These are phyloP conservation scores for Ramularia collo-cygni DNA, from an alignment of 2,329 filamentous ascomycete genomes.

Conservation along the genomic window DNA sequence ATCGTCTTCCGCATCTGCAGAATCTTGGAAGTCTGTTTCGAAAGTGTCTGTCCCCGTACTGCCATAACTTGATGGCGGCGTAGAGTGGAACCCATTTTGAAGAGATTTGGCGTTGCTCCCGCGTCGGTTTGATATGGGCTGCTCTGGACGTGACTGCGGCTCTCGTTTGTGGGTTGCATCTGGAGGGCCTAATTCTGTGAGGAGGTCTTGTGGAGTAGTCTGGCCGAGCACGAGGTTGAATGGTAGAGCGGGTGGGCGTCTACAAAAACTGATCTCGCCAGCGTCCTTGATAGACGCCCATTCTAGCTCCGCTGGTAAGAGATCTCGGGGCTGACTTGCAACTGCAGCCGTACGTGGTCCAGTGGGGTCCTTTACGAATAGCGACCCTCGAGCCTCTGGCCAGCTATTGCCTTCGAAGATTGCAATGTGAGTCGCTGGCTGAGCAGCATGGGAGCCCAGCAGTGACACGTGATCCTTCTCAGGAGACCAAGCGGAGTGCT, in stretches of 20 bases:
- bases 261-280: constrained; percentile 69
- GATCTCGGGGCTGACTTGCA: constrained; percentile 65
- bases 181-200: constrained; percentile 84
- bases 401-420: constrained; percentile 87
- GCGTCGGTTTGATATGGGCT: constrained; percentile 15
- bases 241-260: constrained; percentile 59
- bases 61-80: constrained; percentile 32
- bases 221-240: constrained; percentile 72
- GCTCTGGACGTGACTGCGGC: constrained; percentile 12
- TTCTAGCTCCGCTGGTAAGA: constrained; percentile 83
- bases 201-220: constrained; percentile 84
- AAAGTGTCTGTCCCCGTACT: constrained; percentile 38
- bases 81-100: constrained; percentile 21
- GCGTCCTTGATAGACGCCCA: constrained; percentile 69
- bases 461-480: constrained; percentile 77
- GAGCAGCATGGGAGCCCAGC: constrained; percentile 69
- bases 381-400: constrained; percentile 67
- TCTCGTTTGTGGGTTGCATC: constrained; percentile 69
- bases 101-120: constrained; percentile 20
- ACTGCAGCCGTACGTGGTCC: constrained; percentile 67
- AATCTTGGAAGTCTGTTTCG: constrained; percentile 38
- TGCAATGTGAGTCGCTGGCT: constrained; percentile 77
- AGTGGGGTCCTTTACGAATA: constrained; percentile 70
- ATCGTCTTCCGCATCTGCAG: constrained; percentile 48
- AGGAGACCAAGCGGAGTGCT: constrained; percentile 65